Evolutionary conservation across 805 yeast genomes (phyloP), one percentile per base, ranked within the genome.

Genomic region (Candida sithepensis): DNA sequence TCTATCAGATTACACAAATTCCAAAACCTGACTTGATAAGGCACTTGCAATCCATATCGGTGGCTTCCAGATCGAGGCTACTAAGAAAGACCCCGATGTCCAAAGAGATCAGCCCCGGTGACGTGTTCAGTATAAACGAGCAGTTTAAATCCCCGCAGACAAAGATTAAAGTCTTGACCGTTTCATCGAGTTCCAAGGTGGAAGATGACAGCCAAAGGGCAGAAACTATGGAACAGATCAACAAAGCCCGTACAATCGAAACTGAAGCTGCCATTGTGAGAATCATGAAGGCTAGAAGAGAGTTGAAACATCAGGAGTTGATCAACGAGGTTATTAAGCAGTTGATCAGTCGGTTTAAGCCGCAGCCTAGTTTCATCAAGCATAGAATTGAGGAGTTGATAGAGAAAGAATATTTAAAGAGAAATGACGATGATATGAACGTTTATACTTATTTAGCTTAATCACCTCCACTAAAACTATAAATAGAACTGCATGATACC

Each of bases 201-300:
- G 88, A 79, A 51, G 74, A 73, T 41, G 85, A 79, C 33, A 67
- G 69, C 14, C 87, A 82, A 54, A 65, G 76, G 10, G 67, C 68
- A 16, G 74, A 74, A 45, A 84, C 87, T 0, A 67, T 82, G 61
- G 74, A 74, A n/a, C 67, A 72, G 33, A 71, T 88, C 26, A 74
- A 75, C 36, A 84, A 78, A 54, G 81, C 88, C 4, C 73, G 96
- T 48, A 74, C 79, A 49, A 73, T 75, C 46, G 87, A 84, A 58
- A 71, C 85, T 2, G 94, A 88, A 60, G 96, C 97, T 1, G 94
- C 95, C 0, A 77, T 90, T 47, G 96, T 90, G 4, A 74, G 97
- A 44, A 80, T 84, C n/a, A 83, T 90, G 92, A 90, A 90, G 67
- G 75, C 88, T 1, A 70, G 90, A 30, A 84, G 81, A 55, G 66